These are phyloP conservation scores for Peterozyma toletana DNA, from an alignment of 805 yeast genomes.

Conservation along the genomic window DNA sequence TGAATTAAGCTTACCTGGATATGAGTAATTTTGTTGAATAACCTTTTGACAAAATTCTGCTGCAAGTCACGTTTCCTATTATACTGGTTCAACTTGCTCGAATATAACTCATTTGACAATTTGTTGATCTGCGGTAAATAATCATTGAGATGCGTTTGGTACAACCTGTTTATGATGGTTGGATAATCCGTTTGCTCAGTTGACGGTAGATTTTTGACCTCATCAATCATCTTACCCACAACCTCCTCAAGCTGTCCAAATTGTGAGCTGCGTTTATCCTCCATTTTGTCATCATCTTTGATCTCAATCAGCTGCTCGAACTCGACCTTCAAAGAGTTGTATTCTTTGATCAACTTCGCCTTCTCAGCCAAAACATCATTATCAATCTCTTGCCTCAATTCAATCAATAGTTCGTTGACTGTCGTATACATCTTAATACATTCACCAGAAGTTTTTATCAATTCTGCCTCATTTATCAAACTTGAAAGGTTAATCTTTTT, in stretches of 20 bases:
- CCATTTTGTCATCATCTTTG: constrained; percentile 2
- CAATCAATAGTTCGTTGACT: constrained; percentile 15
- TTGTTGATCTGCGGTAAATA: not conserved
- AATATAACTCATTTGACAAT: constrained; percentile 25
- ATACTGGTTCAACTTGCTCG: constrained; percentile 28
- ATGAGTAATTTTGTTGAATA: constrained; percentile 26
- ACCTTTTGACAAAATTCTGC: constrained; percentile 21
- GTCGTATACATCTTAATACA: constrained; percentile 14
- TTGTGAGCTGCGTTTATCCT: not conserved
- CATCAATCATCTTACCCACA: constrained; percentile 15
- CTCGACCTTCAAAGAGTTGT: constrained; percentile 33
- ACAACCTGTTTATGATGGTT: constrained; percentile 8
- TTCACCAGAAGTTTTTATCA: constrained; percentile 24
- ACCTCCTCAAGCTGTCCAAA: constrained; percentile 13
- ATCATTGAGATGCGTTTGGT: constrained; percentile 1
- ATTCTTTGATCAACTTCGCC: constrained; percentile 27
- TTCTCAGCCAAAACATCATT: constrained; percentile 27
- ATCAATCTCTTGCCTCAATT: constrained; percentile 27
- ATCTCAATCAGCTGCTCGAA: not conserved
- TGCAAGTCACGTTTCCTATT: constrained; percentile 23
- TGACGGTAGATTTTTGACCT: constrained; percentile 17
- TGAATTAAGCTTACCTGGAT: constrained; percentile 30
- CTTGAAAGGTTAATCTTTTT: constrained; percentile 20
- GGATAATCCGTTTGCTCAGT: constrained; percentile 11
- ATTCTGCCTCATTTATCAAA: constrained; percentile 22